Percentiles rank a stretch among this genome's conserved stretches.
phyloP scores from a whole-genome alignment of 441 rosid genomes.

The Populus trichocarpa region DNA sequence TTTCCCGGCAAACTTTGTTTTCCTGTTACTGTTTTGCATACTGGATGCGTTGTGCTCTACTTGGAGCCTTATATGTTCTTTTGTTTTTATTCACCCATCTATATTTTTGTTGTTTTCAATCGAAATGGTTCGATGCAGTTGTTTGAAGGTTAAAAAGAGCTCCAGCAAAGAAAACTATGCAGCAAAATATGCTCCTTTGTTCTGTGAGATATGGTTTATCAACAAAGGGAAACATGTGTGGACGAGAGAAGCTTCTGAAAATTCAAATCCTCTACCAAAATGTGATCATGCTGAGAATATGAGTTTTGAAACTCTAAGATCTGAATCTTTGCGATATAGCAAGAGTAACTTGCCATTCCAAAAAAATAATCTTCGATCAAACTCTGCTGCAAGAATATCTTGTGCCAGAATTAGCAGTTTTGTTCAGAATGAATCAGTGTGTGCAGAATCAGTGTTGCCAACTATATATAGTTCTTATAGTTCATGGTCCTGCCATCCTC shows the following conservation, averaged over 20 bases:
- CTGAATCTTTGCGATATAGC: conserved; percentile 26
- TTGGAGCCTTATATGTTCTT: not conserved
- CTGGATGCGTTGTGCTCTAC: not conserved
- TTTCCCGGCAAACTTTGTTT: not conserved
- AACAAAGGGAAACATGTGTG: conserved; percentile 55
- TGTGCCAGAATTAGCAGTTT: conserved; percentile 21
- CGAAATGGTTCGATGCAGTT: conserved; percentile 36
- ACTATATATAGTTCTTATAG: conserved; percentile 18
- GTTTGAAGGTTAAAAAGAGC: conserved; percentile 47
- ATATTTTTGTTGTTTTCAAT: not conserved
- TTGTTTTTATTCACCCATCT: not conserved
- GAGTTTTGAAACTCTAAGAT: conserved; percentile 19
- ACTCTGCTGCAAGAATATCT: conserved; percentile 24
- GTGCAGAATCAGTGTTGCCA: conserved; percentile 13
- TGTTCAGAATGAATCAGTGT: conserved; percentile 29
- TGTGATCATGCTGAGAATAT: conserved; percentile 10
- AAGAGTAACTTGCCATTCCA: conserved; percentile 12
- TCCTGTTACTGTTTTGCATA: not conserved
- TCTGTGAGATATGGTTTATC: conserved; percentile 64
- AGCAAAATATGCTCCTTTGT: conserved; percentile 43
- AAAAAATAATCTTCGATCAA: conserved; percentile 20
- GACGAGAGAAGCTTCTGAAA: conserved; percentile 55
- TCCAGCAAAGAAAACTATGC: conserved; percentile 46
- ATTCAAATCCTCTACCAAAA: conserved; percentile 11
- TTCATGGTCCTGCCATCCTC: conserved; percentile 13